Evolutionary conservation across 805 yeast genomes (phyloP), one percentile per base, ranked within the genome.

Genomic region (Wickerhamiella sergipiensis): DNA sequence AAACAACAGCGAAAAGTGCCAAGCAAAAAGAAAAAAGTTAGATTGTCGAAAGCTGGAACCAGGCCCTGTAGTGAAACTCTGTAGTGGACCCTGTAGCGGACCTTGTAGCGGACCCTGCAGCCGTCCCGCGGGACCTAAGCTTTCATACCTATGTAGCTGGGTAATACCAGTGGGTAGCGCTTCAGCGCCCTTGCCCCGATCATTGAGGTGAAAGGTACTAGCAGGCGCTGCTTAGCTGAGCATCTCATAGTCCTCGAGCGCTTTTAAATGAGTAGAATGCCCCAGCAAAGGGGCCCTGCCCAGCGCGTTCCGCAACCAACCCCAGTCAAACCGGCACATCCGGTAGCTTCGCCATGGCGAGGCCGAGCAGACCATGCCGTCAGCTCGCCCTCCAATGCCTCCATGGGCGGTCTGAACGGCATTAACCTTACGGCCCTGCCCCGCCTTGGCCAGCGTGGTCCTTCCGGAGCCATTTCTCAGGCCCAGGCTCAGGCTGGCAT

Each of bases 221-320:
- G 19, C 9, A 7, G 19, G 19, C 5, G 7, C 15, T 9, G 40
- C 40, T 36, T 36, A 36, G 40, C 19, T 36, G 40, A 36, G 40
- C 40, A 36, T 36, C 40, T 36, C 40, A 36, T 10, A 36, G 40
- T 36, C 19, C 36, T 29, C 33, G 33, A 36, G 19, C 40, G 40
- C 19, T 15, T 17, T 17, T 15, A 15, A 15, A 43, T 43, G 46
- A 43, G 46, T 23, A 43, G 46, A 43, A 23, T 23, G 21, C 46
- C 46, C 33, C 46, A 43, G 46, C 46, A 43, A 24, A 22, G 46
- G 46, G 31, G 29, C 21, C 46, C 46, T 22, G 46, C 46, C 13
- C 46, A 43, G 29, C 46, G 46, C 31, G 22, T 23, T 5, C 19
- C 38, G 43, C 39, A 29, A 26, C 40, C 50, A 2, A 10, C 44